Conservation (phyloP, 495 filamentous ascomycete genomes). For the Xylaria bambusicola region DNA sequence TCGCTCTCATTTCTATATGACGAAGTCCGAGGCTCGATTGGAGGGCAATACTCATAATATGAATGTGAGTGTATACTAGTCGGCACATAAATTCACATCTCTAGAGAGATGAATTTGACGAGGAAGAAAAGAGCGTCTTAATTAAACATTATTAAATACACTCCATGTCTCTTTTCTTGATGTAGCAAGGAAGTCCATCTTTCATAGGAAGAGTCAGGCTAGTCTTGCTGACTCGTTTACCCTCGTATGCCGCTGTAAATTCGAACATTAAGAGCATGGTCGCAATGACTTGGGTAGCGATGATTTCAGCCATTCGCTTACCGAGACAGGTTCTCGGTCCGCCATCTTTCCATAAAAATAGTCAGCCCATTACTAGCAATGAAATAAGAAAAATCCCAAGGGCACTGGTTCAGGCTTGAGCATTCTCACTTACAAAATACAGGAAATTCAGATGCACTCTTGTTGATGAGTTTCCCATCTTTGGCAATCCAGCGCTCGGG, state of each 20-base stretch:
- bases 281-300: slow-evolving; percentile 56
- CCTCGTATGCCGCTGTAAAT: slow-evolving; percentile 43
- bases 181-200: slow-evolving; percentile 53
- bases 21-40: neutral
- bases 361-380: neutral
- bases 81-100: neutral
- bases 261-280: slow-evolving; percentile 50
- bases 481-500: slow-evolving; percentile 55
- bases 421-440: slow-evolving; percentile 47
- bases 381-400: too few species aligned
- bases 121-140: neutral
- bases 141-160: neutral
- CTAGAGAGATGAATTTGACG: neutral
- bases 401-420: too few species aligned
- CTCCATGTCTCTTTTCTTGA: slow-evolving; percentile 23
- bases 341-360: slow-evolving; percentile 39
- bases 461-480: slow-evolving; percentile 42
- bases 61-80: neutral
- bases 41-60: neutral
- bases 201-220: slow-evolving; percentile 64
- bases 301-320: slow-evolving; percentile 60
- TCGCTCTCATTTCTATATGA: neutral
- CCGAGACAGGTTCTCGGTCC: slow-evolving; percentile 59
- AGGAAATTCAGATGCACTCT: slow-evolving; percentile 56
- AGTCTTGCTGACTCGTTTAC: slow-evolving; percentile 54